These are phyloP conservation scores for Euptelea pleiosperma DNA, from an alignment of 164 flowering plant genomes.

Conservation along the genomic window DNA sequence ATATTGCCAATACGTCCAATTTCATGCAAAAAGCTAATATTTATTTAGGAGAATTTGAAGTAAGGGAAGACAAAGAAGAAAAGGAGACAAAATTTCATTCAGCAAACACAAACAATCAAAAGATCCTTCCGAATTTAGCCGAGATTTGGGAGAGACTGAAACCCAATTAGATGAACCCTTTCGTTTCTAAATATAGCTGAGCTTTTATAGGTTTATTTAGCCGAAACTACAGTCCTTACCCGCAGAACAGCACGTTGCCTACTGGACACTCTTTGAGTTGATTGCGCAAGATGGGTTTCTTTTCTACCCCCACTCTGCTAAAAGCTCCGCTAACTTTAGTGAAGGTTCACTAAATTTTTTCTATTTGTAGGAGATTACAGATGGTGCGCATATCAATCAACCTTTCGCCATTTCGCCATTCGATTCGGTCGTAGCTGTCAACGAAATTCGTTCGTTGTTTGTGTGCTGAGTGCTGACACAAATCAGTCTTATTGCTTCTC, in stretches of 20 bases:
- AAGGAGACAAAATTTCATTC: no score
- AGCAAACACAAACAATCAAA: slow-evolving; percentile 15
- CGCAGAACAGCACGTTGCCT: slow-evolving; percentile 19
- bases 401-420: no score
- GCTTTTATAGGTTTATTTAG: slow-evolving; percentile 15
- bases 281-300: background rate
- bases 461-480: no score
- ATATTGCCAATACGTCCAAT: no score
- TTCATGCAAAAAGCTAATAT: no score
- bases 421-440: no score
- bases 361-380: no score
- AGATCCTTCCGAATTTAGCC: slow-evolving; percentile 21
- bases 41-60: background rate
- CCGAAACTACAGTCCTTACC: slow-evolving; percentile 24
- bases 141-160: slow-evolving; percentile 19
- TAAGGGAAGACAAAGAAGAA: background rate
- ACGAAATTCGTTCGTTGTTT: no score
- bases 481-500: no score
- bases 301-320: background rate
- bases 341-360: no score
- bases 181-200: slow-evolving; percentile 11
- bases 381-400: no score
- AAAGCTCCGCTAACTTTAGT: no score
- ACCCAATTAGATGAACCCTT: slow-evolving; percentile 15
- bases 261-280: slow-evolving; percentile 19